Evolutionary conservation across 352 stramenopile species (phyloP), one percentile per base, ranked within the genome.

Genomic region (Phytopythium chamaehyphon): DNA sequence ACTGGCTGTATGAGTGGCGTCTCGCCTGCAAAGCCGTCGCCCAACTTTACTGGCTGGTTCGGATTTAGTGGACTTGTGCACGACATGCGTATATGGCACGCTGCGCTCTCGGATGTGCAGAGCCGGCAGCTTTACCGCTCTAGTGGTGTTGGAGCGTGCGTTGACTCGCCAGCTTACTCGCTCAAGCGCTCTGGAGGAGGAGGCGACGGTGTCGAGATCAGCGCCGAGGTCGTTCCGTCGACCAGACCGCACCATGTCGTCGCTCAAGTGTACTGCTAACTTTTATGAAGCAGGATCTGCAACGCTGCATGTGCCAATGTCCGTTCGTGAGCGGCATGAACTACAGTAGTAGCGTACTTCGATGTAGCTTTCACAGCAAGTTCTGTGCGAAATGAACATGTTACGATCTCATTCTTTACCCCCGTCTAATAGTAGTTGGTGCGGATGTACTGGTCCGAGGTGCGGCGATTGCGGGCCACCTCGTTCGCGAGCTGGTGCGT

Each of bases 391-490:
- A 33, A 33, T 33, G 28, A 33, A 33, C 21, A 47, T 26, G 19
- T 47, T 31, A 46, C 40, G 19, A 46, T 47, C 22, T 52, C 31
- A 24, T 42, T 31, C 15, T 46, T 37, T 19, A 44, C 15, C 47
- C 18, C 5, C 26, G 18, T 21, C 40, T 49, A 48, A 40, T 56
- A 49, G 50, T 48, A 56, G 50, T 49, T 56, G 50, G 40, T 89
- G 40, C 81, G 76, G 54, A 94, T 94, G 56, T 90, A 92, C 62
- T 91, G 81, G 48, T 94, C 84, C 6, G 84, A 94, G 7, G 84
- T 91, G 46, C 82, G 81, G 21, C 84, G 81, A 57, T 90, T 91
- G 28, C 82, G 81, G 7, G 81, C 72, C 11, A 94, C 82, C 57
- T 93, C 82, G 47, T 90, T 87, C 3, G 80, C 82, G 44, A 93